Evolutionary conservation across 192 early-diverging fungal genomes (phyloP).

Genomic region (Linnemannia zychae): DNA sequence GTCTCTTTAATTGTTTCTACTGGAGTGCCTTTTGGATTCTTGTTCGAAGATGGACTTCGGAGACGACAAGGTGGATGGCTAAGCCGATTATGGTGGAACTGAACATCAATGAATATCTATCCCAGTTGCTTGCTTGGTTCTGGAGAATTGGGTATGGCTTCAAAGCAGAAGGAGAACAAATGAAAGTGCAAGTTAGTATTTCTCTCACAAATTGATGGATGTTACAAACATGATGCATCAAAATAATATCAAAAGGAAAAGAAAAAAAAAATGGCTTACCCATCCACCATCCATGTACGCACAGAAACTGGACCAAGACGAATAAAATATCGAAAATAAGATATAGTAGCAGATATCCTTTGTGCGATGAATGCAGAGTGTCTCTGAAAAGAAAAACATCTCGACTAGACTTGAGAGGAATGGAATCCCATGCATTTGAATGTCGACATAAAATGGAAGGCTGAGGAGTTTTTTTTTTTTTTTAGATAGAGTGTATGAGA

Average conservation of each 20-base stretch:
- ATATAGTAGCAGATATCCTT: not conserved
- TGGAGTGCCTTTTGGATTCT: not conserved
- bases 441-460: slow-evolving; percentile 37
- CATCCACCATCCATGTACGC: slow-evolving; percentile 44
- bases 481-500: not conserved
- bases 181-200: not conserved
- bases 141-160: slow-evolving; percentile 50
- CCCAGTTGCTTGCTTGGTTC: slow-evolving; percentile 25
- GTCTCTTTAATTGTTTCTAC: no score
- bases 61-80: slow-evolving; percentile 15
- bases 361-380: slow-evolving; percentile 9
- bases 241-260: not conserved
- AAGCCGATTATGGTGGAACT: not conserved
- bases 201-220: not conserved
- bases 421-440: slow-evolving; percentile 47
- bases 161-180: not conserved
- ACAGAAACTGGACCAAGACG: slow-evolving; percentile 37
- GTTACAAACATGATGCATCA: not conserved
- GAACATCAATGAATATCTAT: slow-evolving; percentile 13
- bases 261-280: slow-evolving; percentile 2
- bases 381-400: slow-evolving; percentile 36
- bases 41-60: slow-evolving; percentile 22
- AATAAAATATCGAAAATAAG: slow-evolving; percentile 16
- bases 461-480: not conserved
- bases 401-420: slow-evolving; percentile 20